Evolutionary conservation across 2,329 filamentous ascomycete genomes (phyloP).

Genomic region (Mycosphaerelloides madeirae): DNA sequence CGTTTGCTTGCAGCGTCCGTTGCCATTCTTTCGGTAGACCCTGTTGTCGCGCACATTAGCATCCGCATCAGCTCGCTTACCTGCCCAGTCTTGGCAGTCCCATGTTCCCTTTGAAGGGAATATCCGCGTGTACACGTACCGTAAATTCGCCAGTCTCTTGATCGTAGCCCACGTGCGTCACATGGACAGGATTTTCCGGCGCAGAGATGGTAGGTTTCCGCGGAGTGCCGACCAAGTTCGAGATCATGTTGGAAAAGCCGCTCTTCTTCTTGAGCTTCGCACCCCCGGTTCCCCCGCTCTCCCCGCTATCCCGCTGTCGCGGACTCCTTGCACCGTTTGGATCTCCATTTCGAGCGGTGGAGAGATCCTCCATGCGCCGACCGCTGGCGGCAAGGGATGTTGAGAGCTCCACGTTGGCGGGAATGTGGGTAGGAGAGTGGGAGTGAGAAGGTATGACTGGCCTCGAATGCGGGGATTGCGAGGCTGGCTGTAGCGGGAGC

Average conservation of each 20-base stretch:
- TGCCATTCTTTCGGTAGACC: constrained; percentile 98
- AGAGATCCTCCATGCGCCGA: constrained; percentile 47
- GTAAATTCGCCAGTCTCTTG: constrained; percentile 95
- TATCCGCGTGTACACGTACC: constrained; percentile 61
- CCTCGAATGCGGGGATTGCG: constrained; percentile 1
- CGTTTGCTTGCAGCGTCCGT: constrained; percentile 87
- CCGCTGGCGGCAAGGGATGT: constrained; percentile 41
- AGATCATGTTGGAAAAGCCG: constrained; percentile 83
- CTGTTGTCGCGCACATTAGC: constrained; percentile 32
- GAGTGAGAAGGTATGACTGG: constrained; percentile 7
- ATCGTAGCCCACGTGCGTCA: constrained; percentile 96
- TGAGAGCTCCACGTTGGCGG: constrained; percentile 35
- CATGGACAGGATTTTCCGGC: constrained; percentile 93
- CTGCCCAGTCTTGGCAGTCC: neutral
- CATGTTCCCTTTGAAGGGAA: neutral
- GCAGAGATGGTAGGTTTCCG: constrained; percentile 94
- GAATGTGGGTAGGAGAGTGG: constrained; percentile 10
- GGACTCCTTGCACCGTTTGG: constrained; percentile 49
- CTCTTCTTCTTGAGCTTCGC: constrained; percentile 65
- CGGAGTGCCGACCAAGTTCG: constrained; percentile 75
- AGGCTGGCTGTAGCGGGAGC: constrained; percentile 4
- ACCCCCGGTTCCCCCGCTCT: constrained; percentile 64
- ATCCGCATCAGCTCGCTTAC: constrained; percentile 4
- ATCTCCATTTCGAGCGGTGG: constrained; percentile 37
- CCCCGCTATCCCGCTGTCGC: constrained; percentile 72